Conservation (phyloP, 1,139 yeast species). For the Sugiyamaella pinicola region DNA sequence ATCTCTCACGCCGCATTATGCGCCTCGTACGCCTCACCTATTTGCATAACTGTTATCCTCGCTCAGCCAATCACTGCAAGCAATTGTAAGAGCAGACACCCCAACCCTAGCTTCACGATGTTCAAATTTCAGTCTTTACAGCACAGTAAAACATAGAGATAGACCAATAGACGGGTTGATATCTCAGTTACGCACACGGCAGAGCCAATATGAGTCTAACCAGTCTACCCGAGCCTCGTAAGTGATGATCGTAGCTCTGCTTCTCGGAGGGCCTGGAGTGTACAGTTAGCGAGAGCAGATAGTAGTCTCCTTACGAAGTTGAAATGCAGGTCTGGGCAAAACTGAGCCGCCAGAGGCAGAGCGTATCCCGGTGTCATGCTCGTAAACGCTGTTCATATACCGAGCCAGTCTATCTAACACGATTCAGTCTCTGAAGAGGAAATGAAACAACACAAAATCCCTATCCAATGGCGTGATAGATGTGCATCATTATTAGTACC, state of each 20-base stretch:
- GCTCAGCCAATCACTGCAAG: not conserved
- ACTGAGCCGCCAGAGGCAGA: no score
- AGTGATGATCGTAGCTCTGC: constrained; percentile 19
- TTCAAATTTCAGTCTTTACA: not conserved
- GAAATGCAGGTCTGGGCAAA: no score
- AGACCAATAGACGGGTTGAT: not conserved
- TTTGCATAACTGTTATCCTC: no score
- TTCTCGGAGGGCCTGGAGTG: no score
- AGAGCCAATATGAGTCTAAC: constrained; percentile 23
- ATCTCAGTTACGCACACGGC: not conserved
- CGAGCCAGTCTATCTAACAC: constrained; percentile 10
- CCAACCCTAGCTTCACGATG: not conserved
- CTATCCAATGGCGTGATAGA: constrained; percentile 81
- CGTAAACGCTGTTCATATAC: not conserved
- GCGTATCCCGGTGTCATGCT: not conserved
- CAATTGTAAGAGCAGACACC: not conserved
- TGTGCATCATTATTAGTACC: constrained; percentile 79
- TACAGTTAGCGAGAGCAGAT: no score
- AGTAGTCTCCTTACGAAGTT: no score
- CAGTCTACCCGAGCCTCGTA: constrained; percentile 31
- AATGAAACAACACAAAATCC: constrained; percentile 78
- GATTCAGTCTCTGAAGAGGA: constrained; percentile 73
- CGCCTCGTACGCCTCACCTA: not conserved
- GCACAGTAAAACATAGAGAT: no score
- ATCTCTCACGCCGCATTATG: not conserved